Percentiles rank a stretch among this genome's conserved stretches.
Evolutionary conservation across 495 filamentous ascomycete genomes (phyloP).

Genomic region (Clavariopsis aquatica): DNA sequence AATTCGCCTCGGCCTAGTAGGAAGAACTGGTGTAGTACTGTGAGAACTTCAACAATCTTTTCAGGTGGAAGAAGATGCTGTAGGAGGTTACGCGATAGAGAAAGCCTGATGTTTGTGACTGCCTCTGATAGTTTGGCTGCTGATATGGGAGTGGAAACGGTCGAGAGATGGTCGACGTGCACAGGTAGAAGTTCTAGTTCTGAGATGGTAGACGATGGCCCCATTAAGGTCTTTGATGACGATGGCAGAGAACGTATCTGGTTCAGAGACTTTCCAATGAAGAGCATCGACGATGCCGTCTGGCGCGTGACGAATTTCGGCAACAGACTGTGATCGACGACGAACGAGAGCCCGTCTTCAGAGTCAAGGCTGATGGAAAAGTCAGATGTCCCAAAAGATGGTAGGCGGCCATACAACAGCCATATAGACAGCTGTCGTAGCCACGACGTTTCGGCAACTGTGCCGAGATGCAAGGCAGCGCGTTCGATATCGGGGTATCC

Average conservation of each 20-base stretch:
- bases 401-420: conserved; percentile 83
- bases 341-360: conserved; percentile 51
- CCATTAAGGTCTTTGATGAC: conserved; percentile 38
- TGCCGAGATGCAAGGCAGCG: conserved; percentile 67
- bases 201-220: conserved; percentile 51
- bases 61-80: conserved; percentile 75
- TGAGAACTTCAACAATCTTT: conserved; percentile 73
- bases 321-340: conserved; percentile 56
- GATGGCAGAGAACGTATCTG: conserved; percentile 64
- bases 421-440: conserved; percentile 84
- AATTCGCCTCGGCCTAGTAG: conserved; percentile 89
- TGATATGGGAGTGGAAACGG: conserved; percentile 70
- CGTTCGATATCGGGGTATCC: conserved; percentile 84
- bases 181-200: conserved; percentile 66
- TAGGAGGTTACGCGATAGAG: conserved; percentile 76
- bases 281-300: conserved; percentile 80
- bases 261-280: conserved; percentile 86
- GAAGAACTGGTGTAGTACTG: conserved; percentile 81
- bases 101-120: conserved; percentile 74
- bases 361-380: conserved; percentile 70
- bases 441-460: conserved; percentile 84
- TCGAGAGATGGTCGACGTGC: conserved; percentile 73
- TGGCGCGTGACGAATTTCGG: conserved; percentile 75
- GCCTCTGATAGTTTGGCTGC: conserved; percentile 66
- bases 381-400: conserved; percentile 69